Conservation (phyloP, 805 yeast species). For the Ogataea sp. region DNA sequence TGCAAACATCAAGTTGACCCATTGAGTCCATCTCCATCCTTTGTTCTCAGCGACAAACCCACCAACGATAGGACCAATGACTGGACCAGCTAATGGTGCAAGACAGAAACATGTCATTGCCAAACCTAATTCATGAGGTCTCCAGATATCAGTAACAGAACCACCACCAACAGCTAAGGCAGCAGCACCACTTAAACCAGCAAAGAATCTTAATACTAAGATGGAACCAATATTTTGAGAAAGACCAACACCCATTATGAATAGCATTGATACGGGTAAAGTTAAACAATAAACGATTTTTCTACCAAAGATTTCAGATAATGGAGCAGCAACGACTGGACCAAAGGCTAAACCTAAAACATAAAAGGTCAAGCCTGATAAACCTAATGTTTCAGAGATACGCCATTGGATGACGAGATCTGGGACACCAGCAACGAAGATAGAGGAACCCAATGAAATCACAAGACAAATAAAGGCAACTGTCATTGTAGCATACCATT, state of each 20-base stretch:
- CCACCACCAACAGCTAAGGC: constrained; percentile 84
- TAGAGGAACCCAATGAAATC: constrained; percentile 68
- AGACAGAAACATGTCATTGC: constrained; percentile 77
- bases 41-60: constrained; percentile 57
- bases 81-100: constrained; percentile 78
- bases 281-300: constrained; percentile 51
- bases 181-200: constrained; percentile 74
- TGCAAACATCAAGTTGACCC: constrained; percentile 66
- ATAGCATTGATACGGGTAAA: constrained; percentile 60
- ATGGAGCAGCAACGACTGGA: constrained; percentile 65
- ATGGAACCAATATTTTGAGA: constrained; percentile 52
- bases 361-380: constrained; percentile 65
- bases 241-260: constrained; percentile 68
- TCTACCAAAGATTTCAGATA: constrained; percentile 64
- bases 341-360: constrained; percentile 65
- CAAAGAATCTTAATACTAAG: constrained; percentile 62
- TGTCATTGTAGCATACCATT: constrained; percentile 59
- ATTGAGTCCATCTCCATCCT: constrained; percentile 65
- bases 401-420: constrained; percentile 40
- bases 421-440: constrained; percentile 58
- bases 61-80: constrained; percentile 67
- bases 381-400: constrained; percentile 51
- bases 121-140: constrained; percentile 51
- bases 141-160: constrained; percentile 72
- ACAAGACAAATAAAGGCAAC: constrained; percentile 60